Base-by-base conservation (phyloP, 2,329 filamentous ascomycete species). In the Ramularia collo-cygni region DNA sequence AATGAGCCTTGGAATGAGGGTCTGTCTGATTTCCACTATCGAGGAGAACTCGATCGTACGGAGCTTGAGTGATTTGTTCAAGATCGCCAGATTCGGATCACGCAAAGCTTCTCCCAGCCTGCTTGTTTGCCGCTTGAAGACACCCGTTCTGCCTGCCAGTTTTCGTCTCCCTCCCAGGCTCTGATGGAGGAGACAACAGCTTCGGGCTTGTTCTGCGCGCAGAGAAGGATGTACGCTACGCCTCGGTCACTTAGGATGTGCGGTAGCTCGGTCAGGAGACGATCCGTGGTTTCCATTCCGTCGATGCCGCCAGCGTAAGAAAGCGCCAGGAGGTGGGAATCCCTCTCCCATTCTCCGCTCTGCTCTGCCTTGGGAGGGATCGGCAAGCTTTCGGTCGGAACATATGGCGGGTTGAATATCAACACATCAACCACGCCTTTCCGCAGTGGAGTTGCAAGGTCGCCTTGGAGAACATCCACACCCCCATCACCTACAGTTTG, bases 341-440 rank as follows among this genome's bases (percentile, higher is more conserved):
- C 88, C 42, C 80, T 76, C 40, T 89, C 85, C 52, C 87, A 95
- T 8, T 40, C 35, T 16, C 43, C 40, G 19, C 46, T 8, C 28
- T 41, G 35, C 27, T 28, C 26, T 35, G 19, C 12, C 13, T 19
- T 28, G 35, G 39, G 5, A 16, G 30, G 21, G 7, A 47, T 30
- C 1, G 90, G 89, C 43, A 93, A 66, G 28, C 79, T 76, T 17
- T 81, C 74, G 2, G 89, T 93, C 2, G 92, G 92, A 10, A 98
- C 92, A 60, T 98, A 98, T 1, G 92, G 92, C 38, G 92, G 92
- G 60, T 98, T 98, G 72, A 96, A 98, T 18, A 98, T 75, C 47
- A 98, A 72, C 8, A 98, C 74, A 59, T 98, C 92, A 4, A 94
- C 74, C 28, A 66, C 64, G 2, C 71, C 68, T 0, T 67, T 58